Evolutionary conservation across 2,329 filamentous ascomycete species (phyloP).

Genomic region (Aspergillus luchuensis): DNA sequence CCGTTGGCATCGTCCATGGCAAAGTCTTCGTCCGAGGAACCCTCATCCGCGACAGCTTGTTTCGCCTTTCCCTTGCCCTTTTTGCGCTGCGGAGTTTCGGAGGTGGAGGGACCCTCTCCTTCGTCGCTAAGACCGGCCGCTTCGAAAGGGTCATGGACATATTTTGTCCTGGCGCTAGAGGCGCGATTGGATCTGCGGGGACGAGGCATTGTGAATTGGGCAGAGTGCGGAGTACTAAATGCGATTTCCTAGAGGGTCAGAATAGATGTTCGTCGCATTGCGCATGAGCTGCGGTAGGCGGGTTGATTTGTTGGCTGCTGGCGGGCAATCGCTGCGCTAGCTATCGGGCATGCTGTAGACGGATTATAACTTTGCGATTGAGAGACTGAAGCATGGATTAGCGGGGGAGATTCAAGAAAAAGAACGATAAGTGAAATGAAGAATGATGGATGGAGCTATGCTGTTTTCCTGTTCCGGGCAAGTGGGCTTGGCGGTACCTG

Average conservation of each 20-base stretch:
- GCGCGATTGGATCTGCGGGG: conserved; percentile 40
- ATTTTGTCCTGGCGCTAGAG: conserved; percentile 34
- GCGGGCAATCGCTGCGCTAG: background rate
- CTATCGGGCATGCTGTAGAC: background rate
- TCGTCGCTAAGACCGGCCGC: conserved; percentile 35
- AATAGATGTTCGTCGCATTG: background rate
- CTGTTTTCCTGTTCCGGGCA: conserved; percentile 3
- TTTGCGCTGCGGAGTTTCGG: conserved; percentile 16
- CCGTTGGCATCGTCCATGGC: conserved; percentile 28
- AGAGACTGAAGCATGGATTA: background rate
- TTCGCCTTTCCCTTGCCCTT: conserved; percentile 16
- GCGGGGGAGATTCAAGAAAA: background rate
- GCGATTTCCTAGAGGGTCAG: background rate
- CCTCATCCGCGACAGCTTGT: conserved; percentile 20
- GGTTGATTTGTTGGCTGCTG: background rate
- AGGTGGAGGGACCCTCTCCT: conserved; percentile 18
- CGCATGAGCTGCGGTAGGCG: background rate
- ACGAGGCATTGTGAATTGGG: conserved; percentile 25
- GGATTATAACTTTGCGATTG: background rate
- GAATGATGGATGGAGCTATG: background rate
- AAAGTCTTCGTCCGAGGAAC: conserved; percentile 41
- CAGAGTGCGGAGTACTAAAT: background rate
- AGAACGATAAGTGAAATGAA: background rate
- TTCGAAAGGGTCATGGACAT: conserved; percentile 41
- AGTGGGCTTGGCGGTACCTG: conserved; percentile 7